phyloP scores from a whole-genome alignment of 2,329 filamentous ascomycete species.

The Cytospora chrysosperma region DNA sequence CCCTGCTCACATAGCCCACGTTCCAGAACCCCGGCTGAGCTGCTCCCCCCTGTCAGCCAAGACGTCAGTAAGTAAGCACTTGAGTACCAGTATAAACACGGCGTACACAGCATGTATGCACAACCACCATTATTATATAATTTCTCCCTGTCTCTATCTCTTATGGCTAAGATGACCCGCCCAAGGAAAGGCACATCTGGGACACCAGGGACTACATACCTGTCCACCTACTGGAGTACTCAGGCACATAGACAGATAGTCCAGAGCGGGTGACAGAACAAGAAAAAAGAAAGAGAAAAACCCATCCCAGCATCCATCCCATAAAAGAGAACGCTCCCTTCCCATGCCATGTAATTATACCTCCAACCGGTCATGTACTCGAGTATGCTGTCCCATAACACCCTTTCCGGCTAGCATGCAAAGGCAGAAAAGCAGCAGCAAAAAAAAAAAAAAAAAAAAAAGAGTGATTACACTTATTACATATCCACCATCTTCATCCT shows the following conservation, averaged over 20 bases:
- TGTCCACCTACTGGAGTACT: no score
- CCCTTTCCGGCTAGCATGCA: conserved; percentile 5
- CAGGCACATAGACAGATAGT: background rate
- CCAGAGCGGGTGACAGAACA: background rate
- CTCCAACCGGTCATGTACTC: background rate
- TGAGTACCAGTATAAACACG: no score
- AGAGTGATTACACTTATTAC: conserved; percentile 9
- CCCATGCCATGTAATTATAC: background rate
- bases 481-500: conserved; percentile 32
- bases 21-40: background rate
- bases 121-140: no score
- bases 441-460: background rate
- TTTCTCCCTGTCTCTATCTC: no score
- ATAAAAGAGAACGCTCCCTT: background rate
- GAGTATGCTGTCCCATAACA: background rate
- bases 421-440: background rate
- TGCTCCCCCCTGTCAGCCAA: background rate
- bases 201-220: background rate
- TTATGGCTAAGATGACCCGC: background rate
- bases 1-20: background rate
- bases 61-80: background rate
- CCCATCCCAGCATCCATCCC: background rate
- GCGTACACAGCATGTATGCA: no score
- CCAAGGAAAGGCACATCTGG: background rate
- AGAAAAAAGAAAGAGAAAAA: background rate